Evolutionary conservation across 495 filamentous ascomycete species (phyloP).

Genomic region (Neurospora sp.): DNA sequence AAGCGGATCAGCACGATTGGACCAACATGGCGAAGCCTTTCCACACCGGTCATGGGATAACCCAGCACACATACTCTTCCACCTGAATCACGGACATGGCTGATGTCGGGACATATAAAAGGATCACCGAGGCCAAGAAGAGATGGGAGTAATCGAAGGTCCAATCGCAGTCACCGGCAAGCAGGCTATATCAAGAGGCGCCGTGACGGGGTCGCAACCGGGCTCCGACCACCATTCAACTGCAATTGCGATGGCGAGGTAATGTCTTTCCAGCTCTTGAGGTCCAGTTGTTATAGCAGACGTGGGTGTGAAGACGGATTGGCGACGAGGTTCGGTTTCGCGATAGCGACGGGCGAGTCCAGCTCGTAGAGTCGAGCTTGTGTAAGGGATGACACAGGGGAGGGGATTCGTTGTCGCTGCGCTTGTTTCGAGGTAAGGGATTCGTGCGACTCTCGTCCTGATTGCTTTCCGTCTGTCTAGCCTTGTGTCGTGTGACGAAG

Average conservation of each 20-base stretch:
- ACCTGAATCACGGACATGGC: constrained; percentile 90
- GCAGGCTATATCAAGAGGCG: neutral
- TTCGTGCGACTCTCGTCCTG: neutral
- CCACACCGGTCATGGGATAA: neutral
- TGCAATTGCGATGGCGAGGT: neutral
- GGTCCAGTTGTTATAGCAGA: neutral
- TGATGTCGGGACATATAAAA: neutral
- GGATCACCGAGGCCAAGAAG: neutral
- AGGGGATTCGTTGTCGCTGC: neutral
- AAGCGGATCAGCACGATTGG: constrained; percentile 1
- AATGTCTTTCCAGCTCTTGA: neutral
- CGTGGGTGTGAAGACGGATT: neutral
- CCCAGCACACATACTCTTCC: constrained; percentile 65
- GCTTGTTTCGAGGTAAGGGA: neutral
- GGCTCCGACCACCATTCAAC: neutral
- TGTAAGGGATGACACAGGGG: neutral
- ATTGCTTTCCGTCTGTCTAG: neutral
- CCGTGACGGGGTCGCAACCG: neutral
- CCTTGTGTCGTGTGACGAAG: neutral
- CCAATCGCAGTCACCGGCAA: neutral
- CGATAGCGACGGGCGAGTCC: neutral
- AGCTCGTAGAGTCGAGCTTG: neutral
- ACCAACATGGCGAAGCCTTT: neutral
- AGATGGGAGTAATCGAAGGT: neutral
- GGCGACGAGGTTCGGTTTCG: neutral